phyloP scores from a whole-genome alignment of 371 early-diverging fungal genomes.

The Globomyces sp. region DNA sequence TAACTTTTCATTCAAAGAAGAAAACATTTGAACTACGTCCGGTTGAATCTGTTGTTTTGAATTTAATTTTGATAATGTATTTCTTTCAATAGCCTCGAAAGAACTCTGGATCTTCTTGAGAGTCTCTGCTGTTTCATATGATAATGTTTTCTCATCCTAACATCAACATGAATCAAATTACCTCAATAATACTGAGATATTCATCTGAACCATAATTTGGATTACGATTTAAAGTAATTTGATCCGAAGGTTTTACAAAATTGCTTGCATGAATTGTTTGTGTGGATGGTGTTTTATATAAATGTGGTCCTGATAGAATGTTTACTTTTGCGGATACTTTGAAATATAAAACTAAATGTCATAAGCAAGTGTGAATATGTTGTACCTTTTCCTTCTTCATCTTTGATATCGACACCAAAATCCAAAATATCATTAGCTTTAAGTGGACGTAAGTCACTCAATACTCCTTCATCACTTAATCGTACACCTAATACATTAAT shows the following conservation, averaged over 20 bases:
- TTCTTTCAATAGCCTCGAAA: slow-evolving; percentile 5
- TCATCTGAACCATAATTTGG: slow-evolving; percentile 5
- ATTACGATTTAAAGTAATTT: neutral
- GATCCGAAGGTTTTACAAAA: neutral
- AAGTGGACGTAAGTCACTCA: slow-evolving; percentile 63
- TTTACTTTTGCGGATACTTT: slow-evolving; percentile 13
- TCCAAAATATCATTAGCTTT: slow-evolving; percentile 68
- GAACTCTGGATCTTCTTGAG: slow-evolving; percentile 13
- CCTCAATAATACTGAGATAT: slow-evolving; percentile 1
- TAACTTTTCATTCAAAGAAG: no score
- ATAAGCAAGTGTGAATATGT: no score
- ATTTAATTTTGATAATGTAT: neutral
- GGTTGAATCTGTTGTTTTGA: no score
- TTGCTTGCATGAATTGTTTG: neutral
- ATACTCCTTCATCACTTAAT: slow-evolving; percentile 66
- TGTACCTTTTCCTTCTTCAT: slow-evolving; percentile 18
- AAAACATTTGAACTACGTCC: no score
- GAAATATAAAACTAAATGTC: neutral
- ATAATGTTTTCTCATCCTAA: slow-evolving; percentile 13
- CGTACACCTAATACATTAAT: slow-evolving; percentile 35
- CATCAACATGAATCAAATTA: neutral
- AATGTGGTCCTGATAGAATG: neutral
- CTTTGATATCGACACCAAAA: slow-evolving; percentile 72
- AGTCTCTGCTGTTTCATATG: slow-evolving; percentile 9
- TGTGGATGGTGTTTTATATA: neutral